Base-by-base conservation (phyloP, 2,329 filamentous ascomycete species). In the Ophiostoma populinum region DNA sequence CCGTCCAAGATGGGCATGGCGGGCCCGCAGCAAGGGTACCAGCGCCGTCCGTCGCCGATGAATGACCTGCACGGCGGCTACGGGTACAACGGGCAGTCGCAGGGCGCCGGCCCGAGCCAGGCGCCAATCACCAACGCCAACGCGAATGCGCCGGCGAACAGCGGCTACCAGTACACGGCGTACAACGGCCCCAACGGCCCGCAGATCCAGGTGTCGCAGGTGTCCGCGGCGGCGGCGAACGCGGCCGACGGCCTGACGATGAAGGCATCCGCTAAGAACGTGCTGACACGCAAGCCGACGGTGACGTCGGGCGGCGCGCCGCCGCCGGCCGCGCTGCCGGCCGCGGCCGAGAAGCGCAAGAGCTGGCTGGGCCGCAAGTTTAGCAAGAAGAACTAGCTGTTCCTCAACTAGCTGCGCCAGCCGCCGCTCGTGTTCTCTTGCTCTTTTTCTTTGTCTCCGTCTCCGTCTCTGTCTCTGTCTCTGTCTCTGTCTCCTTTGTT, bases 341-440 rank as follows among this genome's bases (percentile, higher is more conserved):
- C 36, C 2, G 42, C 46, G 15, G 50, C 51, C 10, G 78, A 85
- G 41, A 93, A 92, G 65, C 68, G 80, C 44, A 86, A 85, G 66
- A 90, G 85, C 52, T 93, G 86, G 83, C 75, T 95, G 48, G 73
- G 80, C 50, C 72, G 75, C 47, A 68, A 75, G 37, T 90, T 93
- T 55, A 90, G 79, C 63, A 85, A 65, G 51, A 56, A 57, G 20
- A 37, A 41, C 42, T 42, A 36, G 27, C 24, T 28, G 35, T 40
- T 35, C 24, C n/a, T n/a, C n/a, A n/a, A n/a, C n/a, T n/a, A n/a
- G n/a, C n/a, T n/a, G n/a, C n/a, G n/a, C n/a, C n/a, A n/a, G n/a
- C n/a, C n/a, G n/a, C n/a, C n/a, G 35, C 33, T 29, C 13, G 12
- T 17, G 10, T 16, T 26, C 6, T 24, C n/a, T 21, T 34, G 11